Evolutionary conservation across 179 eudicot species (phyloP), one percentile per base, ranked within the genome.

Genomic region (Silene vulgaris): DNA sequence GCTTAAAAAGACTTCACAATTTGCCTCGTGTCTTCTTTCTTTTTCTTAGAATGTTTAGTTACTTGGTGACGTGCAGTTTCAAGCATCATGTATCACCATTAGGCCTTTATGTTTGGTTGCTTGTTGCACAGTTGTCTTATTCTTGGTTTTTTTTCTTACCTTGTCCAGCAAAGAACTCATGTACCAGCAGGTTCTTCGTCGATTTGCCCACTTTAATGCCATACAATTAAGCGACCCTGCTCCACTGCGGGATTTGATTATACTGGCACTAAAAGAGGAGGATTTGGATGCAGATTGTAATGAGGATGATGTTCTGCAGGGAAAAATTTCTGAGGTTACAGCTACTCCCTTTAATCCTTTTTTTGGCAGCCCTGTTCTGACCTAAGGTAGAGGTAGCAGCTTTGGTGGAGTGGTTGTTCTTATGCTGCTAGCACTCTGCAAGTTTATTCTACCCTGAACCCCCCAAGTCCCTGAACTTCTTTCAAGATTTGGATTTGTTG

Each of bases 221-320:
- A 95, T 95, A 83, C 97, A 95, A 75, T 82, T 95, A 77, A 95
- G 99, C 80, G 91, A 90, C 8, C 97, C 97, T 37, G 97, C 94
- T 62, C 88, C 95, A 5, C 65, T 95, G 80, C 81, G 60, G 16
- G 88, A 89, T 76, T 77, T 95, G 63, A 85, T 95, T 69, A 76
- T 85, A 81, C 69, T 95, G 82, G 92, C 90, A 17, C 85, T 95
- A 57, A 92, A 85, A 78, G 97, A 92, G 85, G 99, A 95, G 74
- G 95, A 88, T 77, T 12, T 84, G 61, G 85, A 88, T 75, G 76
- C 88, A 74, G 90, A 86, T 77, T 79, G 78, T 70, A 74, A 67
- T 84, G 91, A 84, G 74, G 80, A 84, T 85, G 89, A 89, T 80
- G 88, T 84, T 50, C 81, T 92, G 73, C 89, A 85, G 81, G 75